phyloP scores from a whole-genome alignment of 2,329 filamentous ascomycete species.

The Eutypella sp. region DNA sequence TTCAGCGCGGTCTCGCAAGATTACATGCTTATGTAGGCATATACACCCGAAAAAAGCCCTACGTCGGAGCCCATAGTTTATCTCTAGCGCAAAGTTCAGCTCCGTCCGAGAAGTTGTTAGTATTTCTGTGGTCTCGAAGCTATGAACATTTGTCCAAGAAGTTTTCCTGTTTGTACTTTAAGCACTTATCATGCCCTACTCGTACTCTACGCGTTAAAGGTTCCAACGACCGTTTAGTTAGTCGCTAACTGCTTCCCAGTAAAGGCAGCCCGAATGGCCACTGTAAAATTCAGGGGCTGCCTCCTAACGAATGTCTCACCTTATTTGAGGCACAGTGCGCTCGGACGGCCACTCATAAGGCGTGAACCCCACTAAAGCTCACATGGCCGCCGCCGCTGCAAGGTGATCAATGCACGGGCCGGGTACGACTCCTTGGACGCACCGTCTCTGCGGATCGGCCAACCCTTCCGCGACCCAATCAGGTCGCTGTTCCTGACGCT shows the following conservation, averaged over 20 bases:
- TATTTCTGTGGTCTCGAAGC: no score
- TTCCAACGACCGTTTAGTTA: background rate
- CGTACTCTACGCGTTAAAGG: no score
- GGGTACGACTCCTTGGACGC: constrained; percentile 8
- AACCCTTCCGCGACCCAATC: constrained; percentile 24
- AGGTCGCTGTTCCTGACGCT: constrained; percentile 24
- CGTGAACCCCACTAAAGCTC: background rate
- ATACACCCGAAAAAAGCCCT: no score
- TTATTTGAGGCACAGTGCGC: background rate
- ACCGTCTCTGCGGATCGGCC: constrained; percentile 13
- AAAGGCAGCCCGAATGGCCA: background rate
- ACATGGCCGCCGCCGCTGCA: constrained; percentile 1
- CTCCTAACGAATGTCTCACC: background rate
- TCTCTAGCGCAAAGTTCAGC: no score
- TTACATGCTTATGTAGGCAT: no score
- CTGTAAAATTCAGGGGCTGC: background rate
- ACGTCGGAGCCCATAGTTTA: no score
- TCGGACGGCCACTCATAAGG: background rate
- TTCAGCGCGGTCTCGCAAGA: no score
- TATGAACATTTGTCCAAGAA: no score
- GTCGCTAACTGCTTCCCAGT: background rate
- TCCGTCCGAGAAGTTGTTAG: no score
- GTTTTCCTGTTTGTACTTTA: no score
- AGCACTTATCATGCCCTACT: no score
- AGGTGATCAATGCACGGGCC: constrained; percentile 10